Evolutionary conservation across 2,329 filamentous ascomycete species (phyloP), one percentile per base, ranked within the genome.

Genomic region (Pyrenochaeta sp.): DNA sequence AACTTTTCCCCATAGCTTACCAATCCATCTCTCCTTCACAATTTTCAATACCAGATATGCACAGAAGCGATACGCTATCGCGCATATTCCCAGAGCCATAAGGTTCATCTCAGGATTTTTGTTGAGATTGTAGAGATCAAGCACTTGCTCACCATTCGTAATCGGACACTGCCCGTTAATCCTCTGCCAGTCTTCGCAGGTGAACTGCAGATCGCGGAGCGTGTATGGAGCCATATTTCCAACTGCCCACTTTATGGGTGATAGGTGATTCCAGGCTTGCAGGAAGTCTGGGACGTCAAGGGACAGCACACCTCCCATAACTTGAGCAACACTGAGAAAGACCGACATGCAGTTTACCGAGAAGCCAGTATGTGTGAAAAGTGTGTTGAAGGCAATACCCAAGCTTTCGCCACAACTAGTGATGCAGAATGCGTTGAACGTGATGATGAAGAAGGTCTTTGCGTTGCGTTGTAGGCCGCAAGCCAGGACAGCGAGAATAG

Each of bases 331-430:
- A 0, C 86, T 87, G 3, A 93, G 79, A 15, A 92, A 79, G 36
- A 91, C 82, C 0, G 84, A 87, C 59, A 88, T 91, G 50, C 91
- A 75, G 62, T 90, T 91, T 53, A 92, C 85, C 0, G 89, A 88
- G 70, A 92, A 92, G 1, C 90, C 90, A 0, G 88, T 90, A 67
- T 92, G 89, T 30, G 78, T 77, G 70, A 92, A 90, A 7, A 92
- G 76, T 0, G 89, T 92, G 76, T 91, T 91, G 79, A 92, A 92
- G 77, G 91, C 86, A 67, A 93, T 92, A 0, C 90, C 90, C 1
- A 92, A 68, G 47, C 86, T 89, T 77, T 92, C 90, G 21, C 90
- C 90, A 65, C 88, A 91, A 48, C 81, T 88, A 14, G 91, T 87
- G 49, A 92, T 85, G 60, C 86, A 89, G 67, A 92, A 91, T 58